phyloP scores from a whole-genome alignment of 768 basidiomycete genomes.

The Cytidiella melzeri region DNA sequence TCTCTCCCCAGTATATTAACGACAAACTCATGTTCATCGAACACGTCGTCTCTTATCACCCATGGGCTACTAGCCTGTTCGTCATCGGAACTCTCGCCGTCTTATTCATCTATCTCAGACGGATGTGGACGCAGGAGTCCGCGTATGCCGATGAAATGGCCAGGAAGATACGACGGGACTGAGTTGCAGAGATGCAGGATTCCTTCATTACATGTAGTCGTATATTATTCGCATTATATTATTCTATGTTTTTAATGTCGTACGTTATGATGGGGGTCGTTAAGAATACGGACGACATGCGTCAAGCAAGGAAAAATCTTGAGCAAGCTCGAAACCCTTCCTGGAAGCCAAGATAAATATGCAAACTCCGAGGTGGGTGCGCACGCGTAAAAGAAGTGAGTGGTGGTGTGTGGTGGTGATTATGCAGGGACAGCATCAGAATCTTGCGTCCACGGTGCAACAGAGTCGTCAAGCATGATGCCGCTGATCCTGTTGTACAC shows the following conservation, averaged over 20 bases:
- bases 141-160: constrained; percentile 4
- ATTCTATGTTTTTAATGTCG: not conserved
- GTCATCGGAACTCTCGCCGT: constrained; percentile 14
- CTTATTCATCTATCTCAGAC: constrained; percentile 17
- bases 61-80: constrained; percentile 21
- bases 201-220: not conserved
- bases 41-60: constrained; percentile 20
- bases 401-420: too few species aligned
- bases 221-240: not conserved
- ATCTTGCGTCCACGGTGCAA: constrained; percentile 34
- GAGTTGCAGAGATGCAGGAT: too few species aligned
- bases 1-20: constrained; percentile 25
- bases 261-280: not conserved
- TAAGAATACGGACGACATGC: too few species aligned
- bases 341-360: too few species aligned
- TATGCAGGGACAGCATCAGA: not conserved
- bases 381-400: too few species aligned
- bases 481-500: constrained; percentile 77
- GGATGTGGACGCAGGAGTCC: constrained; percentile 18
- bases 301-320: too few species aligned
- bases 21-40: constrained; percentile 22
- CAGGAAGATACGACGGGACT: constrained; percentile 10
- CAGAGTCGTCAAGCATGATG: constrained; percentile 68
- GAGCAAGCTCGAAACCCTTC: too few species aligned
- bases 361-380: too few species aligned